These are phyloP conservation scores for Nannizziopsis arthrosporioides DNA, from an alignment of 2,329 filamentous ascomycete species.

Conservation along the genomic window DNA sequence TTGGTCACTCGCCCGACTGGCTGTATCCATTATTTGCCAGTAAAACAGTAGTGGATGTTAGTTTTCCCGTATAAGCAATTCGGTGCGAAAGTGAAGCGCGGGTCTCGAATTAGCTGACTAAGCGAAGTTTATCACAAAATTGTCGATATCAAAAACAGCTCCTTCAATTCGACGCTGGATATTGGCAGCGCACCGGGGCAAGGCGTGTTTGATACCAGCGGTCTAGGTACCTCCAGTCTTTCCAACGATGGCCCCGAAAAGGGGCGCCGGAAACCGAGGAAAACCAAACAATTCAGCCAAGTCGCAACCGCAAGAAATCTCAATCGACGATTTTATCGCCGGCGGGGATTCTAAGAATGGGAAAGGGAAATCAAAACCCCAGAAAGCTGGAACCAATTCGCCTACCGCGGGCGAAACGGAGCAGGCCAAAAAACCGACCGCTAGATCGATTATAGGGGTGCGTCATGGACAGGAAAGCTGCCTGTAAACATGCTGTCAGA, in stretches of 20 bases:
- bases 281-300: conserved; percentile 32
- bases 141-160: not conserved
- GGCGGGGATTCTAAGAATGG: conserved; percentile 24
- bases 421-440: conserved; percentile 48
- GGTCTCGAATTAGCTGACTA: too few species aligned
- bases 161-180: not conserved
- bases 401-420: conserved; percentile 28
- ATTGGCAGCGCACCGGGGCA: not conserved
- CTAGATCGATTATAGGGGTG: conserved; percentile 77
- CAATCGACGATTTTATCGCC: conserved; percentile 16
- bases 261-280: conserved; percentile 30
- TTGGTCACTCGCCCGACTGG: not conserved
- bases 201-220: not conserved
- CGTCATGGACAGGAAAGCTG: conserved; percentile 94
- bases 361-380: conserved; percentile 17
- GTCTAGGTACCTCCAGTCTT: not conserved
- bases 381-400: conserved; percentile 19
- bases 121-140: too few species aligned
- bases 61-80: too few species aligned
- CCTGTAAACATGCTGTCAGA: conserved; percentile 88
- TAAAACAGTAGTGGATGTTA: too few species aligned
- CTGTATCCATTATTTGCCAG: too few species aligned
- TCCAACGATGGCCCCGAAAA: conserved; percentile 30
- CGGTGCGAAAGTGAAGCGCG: too few species aligned
- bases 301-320: conserved; percentile 21